A percentile compares a stretch with the other conserved stretches of the same genome.
phyloP scores from a whole-genome alignment of 345 rosid genomes.

The Rhodamnia rubescens region DNA sequence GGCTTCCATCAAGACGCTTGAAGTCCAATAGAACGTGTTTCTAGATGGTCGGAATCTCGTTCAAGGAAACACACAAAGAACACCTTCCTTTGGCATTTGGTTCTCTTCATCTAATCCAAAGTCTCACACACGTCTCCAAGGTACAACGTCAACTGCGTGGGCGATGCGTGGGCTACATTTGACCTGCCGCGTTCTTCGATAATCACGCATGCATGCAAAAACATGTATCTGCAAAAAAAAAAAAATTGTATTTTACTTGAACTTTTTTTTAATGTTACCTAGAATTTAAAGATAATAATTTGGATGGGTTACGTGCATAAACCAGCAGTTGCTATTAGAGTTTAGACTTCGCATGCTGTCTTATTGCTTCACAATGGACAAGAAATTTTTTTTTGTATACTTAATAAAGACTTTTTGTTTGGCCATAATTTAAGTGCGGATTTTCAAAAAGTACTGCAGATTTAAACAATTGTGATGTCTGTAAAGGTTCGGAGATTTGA shows the following conservation, averaged over 20 bases:
- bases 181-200: too few relatives aligned
- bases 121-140: not conserved
- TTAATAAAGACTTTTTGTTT: not conserved
- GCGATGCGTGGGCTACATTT: too few relatives aligned
- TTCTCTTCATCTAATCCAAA: not conserved
- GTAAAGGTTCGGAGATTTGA: not conserved
- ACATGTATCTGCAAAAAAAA: not conserved
- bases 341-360: too few relatives aligned
- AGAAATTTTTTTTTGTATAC: too few relatives aligned
- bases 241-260: too few relatives aligned
- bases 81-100: not conserved
- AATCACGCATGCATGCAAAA: too few relatives aligned
- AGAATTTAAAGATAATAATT: too few relatives aligned
- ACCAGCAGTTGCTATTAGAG: too few relatives aligned
- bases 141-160: not conserved
- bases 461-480: not conserved
- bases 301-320: too few relatives aligned
- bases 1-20: not conserved
- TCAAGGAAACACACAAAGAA: not conserved
- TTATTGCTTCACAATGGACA: too few relatives aligned
- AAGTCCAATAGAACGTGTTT: not conserved
- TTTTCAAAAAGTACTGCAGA: not conserved
- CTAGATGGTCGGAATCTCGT: not conserved
- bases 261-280: too few relatives aligned
- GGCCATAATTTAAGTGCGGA: not conserved